Percentiles rank a stretch among this genome's conserved stretches.
Evolutionary conservation across 805 yeast species (phyloP).

Genomic region (Wickerhamomyces kurtzmanii): DNA sequence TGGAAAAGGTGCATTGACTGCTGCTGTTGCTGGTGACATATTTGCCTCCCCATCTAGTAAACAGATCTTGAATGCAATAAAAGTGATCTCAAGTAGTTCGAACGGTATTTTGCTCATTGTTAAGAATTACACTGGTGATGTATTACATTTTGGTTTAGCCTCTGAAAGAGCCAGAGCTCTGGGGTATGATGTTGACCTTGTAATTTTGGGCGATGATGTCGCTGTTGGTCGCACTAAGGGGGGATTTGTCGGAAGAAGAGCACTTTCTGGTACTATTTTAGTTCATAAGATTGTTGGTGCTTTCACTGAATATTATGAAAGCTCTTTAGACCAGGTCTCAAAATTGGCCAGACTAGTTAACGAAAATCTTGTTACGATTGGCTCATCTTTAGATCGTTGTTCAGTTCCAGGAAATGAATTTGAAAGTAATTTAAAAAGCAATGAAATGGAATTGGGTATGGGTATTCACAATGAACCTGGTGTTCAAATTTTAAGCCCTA

Average conservation of each 20-base stretch:
- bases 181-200: conserved; percentile 64
- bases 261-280: conserved; percentile 82
- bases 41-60: conserved; percentile 94
- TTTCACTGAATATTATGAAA: conserved; percentile 36
- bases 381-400: conserved; percentile 83
- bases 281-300: conserved; percentile 86
- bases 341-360: conserved; percentile 52
- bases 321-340: conserved; percentile 42
- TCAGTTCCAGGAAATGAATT: conserved; percentile 76
- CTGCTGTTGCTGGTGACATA: conserved; percentile 84
- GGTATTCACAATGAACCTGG: conserved; percentile 97
- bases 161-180: conserved; percentile 78
- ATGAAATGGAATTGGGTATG: conserved; percentile 85
- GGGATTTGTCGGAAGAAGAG: conserved; percentile 90
- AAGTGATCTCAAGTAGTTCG: conserved; percentile 21
- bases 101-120: conserved; percentile 70
- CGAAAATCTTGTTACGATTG: conserved; percentile 70
- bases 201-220: conserved; percentile 84
- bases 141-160: conserved; percentile 85
- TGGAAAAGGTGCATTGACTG: conserved; percentile 74
- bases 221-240: conserved; percentile 89
- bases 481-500: conserved; percentile 36
- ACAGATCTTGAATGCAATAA: conserved; percentile 65
- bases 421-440: conserved; percentile 38
- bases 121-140: conserved; percentile 92